Base-by-base conservation (phyloP, 2,329 filamentous ascomycete species). In the Fusarium sp. region DNA sequence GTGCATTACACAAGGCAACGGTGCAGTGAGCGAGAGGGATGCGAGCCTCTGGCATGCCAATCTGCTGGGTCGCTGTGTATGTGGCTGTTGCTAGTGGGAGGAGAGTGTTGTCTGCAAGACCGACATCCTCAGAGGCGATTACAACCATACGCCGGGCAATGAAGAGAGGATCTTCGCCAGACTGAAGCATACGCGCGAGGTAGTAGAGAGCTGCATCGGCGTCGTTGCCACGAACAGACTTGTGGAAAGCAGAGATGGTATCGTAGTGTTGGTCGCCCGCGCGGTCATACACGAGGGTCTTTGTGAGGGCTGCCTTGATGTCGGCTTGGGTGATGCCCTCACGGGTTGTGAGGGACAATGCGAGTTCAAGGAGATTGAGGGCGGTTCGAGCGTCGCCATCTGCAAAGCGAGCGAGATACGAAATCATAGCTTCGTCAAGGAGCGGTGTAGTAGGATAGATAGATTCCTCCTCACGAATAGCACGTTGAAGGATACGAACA, bases 241-340 rank as follows among this genome's bases (percentile, higher is more conserved):
- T 99, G 87, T 98, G 96, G 77, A 98, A 96, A 33, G 96, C 96
- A 1, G 94, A 97, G 78, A 99, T 98, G 62, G 94, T 96, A 80
- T 99, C 96, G 85, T 98, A 99, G 84, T 98, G 96, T 81, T 98
- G 94, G 82, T 99, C 96, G 61, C 96, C 96, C 0, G 93, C 94
- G 63, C 96, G 91, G 82, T 99, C 96, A 83, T 98, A 98, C 16
- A 98, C 95, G 2, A 98, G 87, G 0, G 96, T 98, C 80, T 95
- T 95, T 3, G 96, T 98, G 11, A 99, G 87, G 3, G 93, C 89
- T 2, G 91, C 86, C 80, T 98, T 98, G 80, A 99, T 90, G 67
- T 91, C 89, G 7, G 92, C 91, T 71, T 92, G 90, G 0, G 94
- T 96, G 72, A 93, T 91, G 11, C 86, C 85, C 0, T 88, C 86